Base-by-base conservation (phyloP, 2,329 filamentous ascomycete genomes). In the Apiospora malaysiana region DNA sequence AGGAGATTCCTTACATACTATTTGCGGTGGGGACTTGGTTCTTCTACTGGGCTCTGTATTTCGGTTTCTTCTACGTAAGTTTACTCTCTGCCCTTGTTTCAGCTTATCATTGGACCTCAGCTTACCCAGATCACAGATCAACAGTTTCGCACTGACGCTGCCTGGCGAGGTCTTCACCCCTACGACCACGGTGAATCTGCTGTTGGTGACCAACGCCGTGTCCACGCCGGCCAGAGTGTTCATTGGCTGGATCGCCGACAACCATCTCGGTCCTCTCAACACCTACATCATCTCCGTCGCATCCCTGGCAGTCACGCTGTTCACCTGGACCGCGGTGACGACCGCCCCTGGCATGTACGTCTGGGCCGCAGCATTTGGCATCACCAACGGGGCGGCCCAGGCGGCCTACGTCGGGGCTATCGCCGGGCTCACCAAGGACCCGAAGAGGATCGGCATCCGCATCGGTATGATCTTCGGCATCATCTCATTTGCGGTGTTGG, bases 131-230 rank as follows among this genome's bases (percentile, higher is more conserved):
- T 32, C 12, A 71, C 69, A 80, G 77, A 76, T 80, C 66, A 77
- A 78, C 75, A 73, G 75, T 42, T 76, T 77, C 70, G 79, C 79
- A 67, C 74, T 77, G 49, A 68, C 71, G 2, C 59, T 76, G 25
- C 76, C 84, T 23, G 76, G 84, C 23, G 75, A 86, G 25, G 79
- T 81, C 65, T 82, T 89, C 70, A 81, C 83, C 21, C 84, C 87
- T 45, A 80, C 81, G 6, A 82, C 86, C 7, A 86, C 86, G 2
- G 84, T 90, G 71, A 84, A 84, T 37, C 80, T 91, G 2, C 82
- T 91, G 1, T 81, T 92, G 65, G 84, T 90, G 23, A 83, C 86
- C 18, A 90, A 91, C 72, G 87, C 83, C 10, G 80, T 89, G 21
- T 88, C 89, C 1, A 82, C 91, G 4, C 77, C 87, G 0, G 83